Evolutionary conservation across 1,139 yeast genomes (phyloP), one percentile per base, ranked within the genome.

Genomic region (Hansenula sp.): DNA sequence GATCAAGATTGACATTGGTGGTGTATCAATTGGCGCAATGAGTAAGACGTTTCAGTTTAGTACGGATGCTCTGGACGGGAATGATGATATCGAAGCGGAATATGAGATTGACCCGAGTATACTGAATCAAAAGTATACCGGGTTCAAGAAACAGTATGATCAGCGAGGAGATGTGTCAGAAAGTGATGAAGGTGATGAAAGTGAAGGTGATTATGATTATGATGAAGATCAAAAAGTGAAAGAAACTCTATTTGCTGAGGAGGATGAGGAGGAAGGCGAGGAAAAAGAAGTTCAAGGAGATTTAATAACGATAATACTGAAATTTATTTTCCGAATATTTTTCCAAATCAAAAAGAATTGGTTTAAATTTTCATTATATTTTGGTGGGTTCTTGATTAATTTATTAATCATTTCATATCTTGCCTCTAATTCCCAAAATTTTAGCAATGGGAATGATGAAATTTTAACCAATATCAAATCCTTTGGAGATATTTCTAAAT

Each of bases 401-500:
- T 25, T 40, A 8, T 2, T 34, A 3, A 12, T 34, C 6, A 40
- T 36, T 12, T 11, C 21, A 18, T 31, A 16, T 11, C n/a, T 11
- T 3, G 21, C 21, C 2, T 32, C 5, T 7, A 32, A 12, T n/a
- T n/a, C n/a, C n/a, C n/a, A n/a, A n/a, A n/a, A n/a, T 32, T 27
- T 3, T 8, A 4, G 11, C 25, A 5, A 21, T 9, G 10, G 16
- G 15, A 15, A 29, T 21, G 16, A 27, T 34, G 45, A 43, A 25
- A 45, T 46, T 36, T 28, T 45, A 13, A 35, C 40, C 7, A 39
- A 37, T 39, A 33, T 42, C 12, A 41, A 42, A 21, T 41, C 50
- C 5, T 41, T 45, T 13, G 39, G 44, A 6, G 58, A 56, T 33
- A 46, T 56, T 4, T 47, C 57, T 19, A 53, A 41, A 24, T 47